Conservation (phyloP, 371 early-diverging fungal species). For the Entomophthora muscae region DNA sequence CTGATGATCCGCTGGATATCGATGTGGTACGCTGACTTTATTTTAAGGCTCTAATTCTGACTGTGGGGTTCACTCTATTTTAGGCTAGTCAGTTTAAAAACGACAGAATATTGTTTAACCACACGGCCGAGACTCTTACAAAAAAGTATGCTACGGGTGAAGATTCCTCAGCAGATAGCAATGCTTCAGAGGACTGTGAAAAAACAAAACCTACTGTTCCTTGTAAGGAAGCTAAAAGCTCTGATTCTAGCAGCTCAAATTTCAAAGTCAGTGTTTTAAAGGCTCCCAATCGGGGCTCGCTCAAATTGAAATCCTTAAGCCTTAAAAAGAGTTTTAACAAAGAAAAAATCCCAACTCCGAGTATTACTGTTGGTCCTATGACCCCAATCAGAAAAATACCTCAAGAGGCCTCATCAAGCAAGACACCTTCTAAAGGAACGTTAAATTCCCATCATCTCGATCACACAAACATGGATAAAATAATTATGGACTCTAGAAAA, state of each 20-base stretch:
- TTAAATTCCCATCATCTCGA: background rate
- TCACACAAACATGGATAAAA: background rate
- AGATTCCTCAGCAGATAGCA: background rate
- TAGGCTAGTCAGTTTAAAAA: conserved; percentile 19
- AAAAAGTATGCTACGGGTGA: conserved; percentile 11
- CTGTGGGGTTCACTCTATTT: background rate
- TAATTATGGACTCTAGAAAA: background rate
- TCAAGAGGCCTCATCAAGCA: background rate
- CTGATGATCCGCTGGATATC: conserved; percentile 16
- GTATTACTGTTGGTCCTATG: background rate
- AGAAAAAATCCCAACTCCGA: background rate
- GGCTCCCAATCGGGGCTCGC: background rate
- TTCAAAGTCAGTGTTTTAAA: background rate
- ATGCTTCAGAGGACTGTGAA: background rate
- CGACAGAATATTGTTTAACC: conserved; percentile 11
- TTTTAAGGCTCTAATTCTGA: background rate
- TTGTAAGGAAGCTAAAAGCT: background rate
- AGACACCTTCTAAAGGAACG: background rate
- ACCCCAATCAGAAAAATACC: background rate
- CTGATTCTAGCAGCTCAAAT: background rate
- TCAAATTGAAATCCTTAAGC: background rate
- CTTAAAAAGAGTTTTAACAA: background rate
- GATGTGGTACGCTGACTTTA: conserved; percentile 12
- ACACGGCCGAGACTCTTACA: conserved; percentile 14
- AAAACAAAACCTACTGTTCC: background rate